Base-by-base conservation (phyloP, 345 rosid genomes). In the Erodium maritimum region DNA sequence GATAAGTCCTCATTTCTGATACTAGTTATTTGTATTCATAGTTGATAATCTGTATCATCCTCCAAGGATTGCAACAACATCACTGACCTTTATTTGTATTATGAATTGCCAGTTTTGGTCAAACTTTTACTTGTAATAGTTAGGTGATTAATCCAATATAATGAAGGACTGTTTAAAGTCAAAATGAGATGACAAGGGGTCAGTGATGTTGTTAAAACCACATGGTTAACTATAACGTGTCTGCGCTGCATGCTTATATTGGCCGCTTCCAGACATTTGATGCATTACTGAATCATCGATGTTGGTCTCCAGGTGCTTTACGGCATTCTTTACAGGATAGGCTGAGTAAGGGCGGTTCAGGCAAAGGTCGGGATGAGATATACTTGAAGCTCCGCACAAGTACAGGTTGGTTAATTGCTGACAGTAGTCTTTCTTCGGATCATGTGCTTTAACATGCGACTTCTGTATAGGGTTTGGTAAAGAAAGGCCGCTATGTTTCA, bases 241-340 rank as follows among this genome's bases (percentile, higher is more conserved):
- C 48, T 42, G 48, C 16, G 3, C 3, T 42, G 17, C 48, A 42
- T 10, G 48, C 48, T 0, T 11, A 42, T 42, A 42, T 14, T 14
- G 3, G 48, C 14, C 17, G 17, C 48, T 42, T 42, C 48, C 6
- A 42, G 14, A 42, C 17, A 42, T 29, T 12, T 0, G 12, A 42
- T 42, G 11, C 14, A 14, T 42, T 10, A 10, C 12, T 42, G 16
- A 42, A 42, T 42, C 48, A 10, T 21, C 14, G 37, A 52, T 62
- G 12, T 65, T 59, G 50, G 59, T 61, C 17, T 65, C 23, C 57
- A 91, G 97, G 96, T 88, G 95, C 97, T 59, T 68, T 91, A 56
- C 76, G 96, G 55, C 96, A 84, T 76, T 91, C 96, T 67, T 74
- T 91, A 54, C 97, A 91, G 70, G 97, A 88, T 67, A 82, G 96